Conservation (phyloP, 371 early-diverging fungal species). For the Actinomortierella wolfii region DNA sequence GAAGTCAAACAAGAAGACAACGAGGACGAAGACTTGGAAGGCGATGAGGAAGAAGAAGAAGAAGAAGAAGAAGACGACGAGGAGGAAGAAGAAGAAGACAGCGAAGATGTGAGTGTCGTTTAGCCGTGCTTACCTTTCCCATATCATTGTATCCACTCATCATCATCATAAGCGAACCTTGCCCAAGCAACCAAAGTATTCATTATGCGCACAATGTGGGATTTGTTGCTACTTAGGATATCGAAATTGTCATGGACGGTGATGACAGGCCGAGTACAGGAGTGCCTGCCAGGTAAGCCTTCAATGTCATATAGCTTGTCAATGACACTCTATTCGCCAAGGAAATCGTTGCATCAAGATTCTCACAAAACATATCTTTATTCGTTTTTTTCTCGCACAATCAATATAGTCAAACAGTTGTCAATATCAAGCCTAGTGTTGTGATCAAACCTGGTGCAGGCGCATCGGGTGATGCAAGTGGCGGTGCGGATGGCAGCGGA, state of each 20-base stretch:
- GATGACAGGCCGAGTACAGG: slow-evolving; percentile 37
- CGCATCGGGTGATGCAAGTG: slow-evolving; percentile 5
- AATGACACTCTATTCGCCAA: too few species aligned
- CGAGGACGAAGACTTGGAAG: slow-evolving; percentile 12
- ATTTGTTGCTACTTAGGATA: slow-evolving; percentile 50
- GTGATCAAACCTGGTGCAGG: slow-evolving; percentile 16
- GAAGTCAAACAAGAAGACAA: slow-evolving; percentile 42
- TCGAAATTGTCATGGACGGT: slow-evolving; percentile 69
- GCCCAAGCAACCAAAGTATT: neutral
- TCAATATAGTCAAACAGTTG: slow-evolving; percentile 59
- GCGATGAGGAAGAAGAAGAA: too few species aligned
- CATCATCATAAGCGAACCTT: too few species aligned
- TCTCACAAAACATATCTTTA: too few species aligned
- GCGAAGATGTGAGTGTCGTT: slow-evolving; percentile 54
- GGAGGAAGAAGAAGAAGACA: slow-evolving; percentile 48
- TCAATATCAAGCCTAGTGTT: slow-evolving; percentile 61
- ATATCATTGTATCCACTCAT: neutral
- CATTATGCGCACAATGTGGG: neutral
- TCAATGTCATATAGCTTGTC: too few species aligned
- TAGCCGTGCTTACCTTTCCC: too few species aligned
- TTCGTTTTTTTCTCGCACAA: too few species aligned
- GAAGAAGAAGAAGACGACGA: slow-evolving; percentile 17
- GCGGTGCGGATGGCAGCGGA: slow-evolving; percentile 3
- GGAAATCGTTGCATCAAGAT: slow-evolving; percentile 23
- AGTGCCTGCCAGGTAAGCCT: neutral